Evolutionary conservation across 2,329 filamentous ascomycete species (phyloP).

Genomic region (Acrocalymma vagum): DNA sequence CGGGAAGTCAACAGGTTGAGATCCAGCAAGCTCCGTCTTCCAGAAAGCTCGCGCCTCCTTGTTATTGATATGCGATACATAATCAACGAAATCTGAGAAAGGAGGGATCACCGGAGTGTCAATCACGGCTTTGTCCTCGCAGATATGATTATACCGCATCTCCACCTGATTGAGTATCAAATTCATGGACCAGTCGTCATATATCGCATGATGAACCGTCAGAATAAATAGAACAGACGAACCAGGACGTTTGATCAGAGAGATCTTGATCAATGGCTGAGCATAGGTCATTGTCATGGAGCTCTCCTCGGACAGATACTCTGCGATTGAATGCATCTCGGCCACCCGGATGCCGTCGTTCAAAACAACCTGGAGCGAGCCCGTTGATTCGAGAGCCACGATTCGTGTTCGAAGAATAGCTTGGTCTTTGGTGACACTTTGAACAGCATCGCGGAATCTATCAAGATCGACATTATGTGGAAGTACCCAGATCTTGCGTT

Average conservation of each 20-base stretch:
- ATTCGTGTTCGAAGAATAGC: conserved; percentile 60
- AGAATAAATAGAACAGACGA: conserved; percentile 31
- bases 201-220: conserved; percentile 48
- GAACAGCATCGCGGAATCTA: conserved; percentile 57
- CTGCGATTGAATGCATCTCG: neutral
- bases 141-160: conserved; percentile 11
- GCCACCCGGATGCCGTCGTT: conserved; percentile 14
- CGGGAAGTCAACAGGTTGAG: conserved; percentile 12
- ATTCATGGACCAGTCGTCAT: conserved; percentile 36
- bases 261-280: conserved; percentile 17
- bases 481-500: conserved; percentile 54
- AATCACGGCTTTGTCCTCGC: neutral
- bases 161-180: conserved; percentile 10
- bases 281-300: conserved; percentile 4
- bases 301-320: conserved; percentile 11
- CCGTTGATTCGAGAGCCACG: conserved; percentile 34
- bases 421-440: conserved; percentile 52
- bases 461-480: conserved; percentile 47
- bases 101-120: neutral
- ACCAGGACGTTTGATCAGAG: conserved; percentile 24
- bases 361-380: conserved; percentile 22
- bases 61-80: conserved; percentile 16
- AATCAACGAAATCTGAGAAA: conserved; percentile 29
- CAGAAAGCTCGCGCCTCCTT: conserved; percentile 30
- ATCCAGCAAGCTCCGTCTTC: conserved; percentile 25